Base-by-base conservation (phyloP, 805 yeast species). In the Candida nanaspora region DNA sequence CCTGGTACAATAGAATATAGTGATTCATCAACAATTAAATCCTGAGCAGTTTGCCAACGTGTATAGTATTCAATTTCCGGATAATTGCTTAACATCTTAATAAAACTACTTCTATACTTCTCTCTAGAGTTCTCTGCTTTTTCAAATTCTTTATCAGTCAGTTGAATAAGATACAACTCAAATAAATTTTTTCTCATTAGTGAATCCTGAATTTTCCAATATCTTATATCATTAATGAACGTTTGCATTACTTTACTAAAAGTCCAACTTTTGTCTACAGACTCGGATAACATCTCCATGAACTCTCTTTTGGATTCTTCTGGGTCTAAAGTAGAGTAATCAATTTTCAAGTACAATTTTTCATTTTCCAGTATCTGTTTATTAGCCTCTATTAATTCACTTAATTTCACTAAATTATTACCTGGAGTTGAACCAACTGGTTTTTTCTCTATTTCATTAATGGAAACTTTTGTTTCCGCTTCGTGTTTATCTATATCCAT, bases 201-300 rank as follows among this genome's bases (percentile, higher is more conserved):
- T 0, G 95, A 71, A 52, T 82, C 85, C 5, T 66, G 61, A 2
- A 86, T 59, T 6, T 68, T 59, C 89, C 91, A 84, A 52, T 85
- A 88, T 14, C 79, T 64, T 28, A 15, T 4, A 47, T 82, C 80
- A 3, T 52, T 55, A 15, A 82, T 69, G 42, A 82, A 74, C 15
- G 62, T 60, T 19, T 74, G 70, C 61, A 87, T 77, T 1, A 84
- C 82, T 42, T 66, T 66, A 37, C 72, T 76, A 58, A 86, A 86
- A 0, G 93, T 72, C 89, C 91, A 84, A 0, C 82, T 72, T 0
- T 83, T 71, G 55, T 82, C 88, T 3, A 87, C 86, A 7, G 69
- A 61, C 30, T 71, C 59, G 1, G 71, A 76, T 9, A 88, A 62
- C 72, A 87, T 66, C 2, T 63, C 56, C 15, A 68, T 50, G 53